These are phyloP conservation scores for Gliomastix tumulicola DNA, from an alignment of 2,329 filamentous ascomycete genomes.

Conservation along the genomic window DNA sequence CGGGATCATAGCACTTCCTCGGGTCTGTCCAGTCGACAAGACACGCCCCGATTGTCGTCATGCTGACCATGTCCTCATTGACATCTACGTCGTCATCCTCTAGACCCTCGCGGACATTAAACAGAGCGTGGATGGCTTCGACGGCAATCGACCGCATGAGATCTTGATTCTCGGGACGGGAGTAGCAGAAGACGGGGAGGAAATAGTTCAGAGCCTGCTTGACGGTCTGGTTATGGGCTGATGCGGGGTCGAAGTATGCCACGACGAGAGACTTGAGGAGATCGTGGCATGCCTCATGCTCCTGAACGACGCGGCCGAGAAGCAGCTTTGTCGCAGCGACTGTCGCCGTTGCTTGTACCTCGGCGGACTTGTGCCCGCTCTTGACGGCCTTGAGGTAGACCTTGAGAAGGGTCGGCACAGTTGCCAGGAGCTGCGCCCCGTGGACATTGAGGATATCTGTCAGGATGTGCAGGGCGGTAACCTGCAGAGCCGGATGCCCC, in stretches of 20 bases:
- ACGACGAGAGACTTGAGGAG: slow-evolving; percentile 81
- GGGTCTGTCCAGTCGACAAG: slow-evolving; percentile 95
- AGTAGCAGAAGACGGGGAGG: slow-evolving; percentile 89
- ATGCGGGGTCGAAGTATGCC: slow-evolving; percentile 84
- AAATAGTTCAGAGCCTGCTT: slow-evolving; percentile 89
- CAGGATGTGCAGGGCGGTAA: slow-evolving; percentile 84
- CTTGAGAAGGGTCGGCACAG: slow-evolving; percentile 67
- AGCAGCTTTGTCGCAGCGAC: slow-evolving; percentile 81
- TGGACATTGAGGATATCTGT: slow-evolving; percentile 90
- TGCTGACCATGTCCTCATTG: slow-evolving; percentile 70
- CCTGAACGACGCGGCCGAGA: slow-evolving; percentile 69
- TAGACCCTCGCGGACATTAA: slow-evolving; percentile 63
- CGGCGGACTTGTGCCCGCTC: slow-evolving; percentile 58
- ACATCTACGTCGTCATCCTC: slow-evolving; percentile 73
- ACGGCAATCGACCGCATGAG: slow-evolving; percentile 72
- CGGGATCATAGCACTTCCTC: slow-evolving; percentile 60
- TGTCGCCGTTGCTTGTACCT: slow-evolving; percentile 75
- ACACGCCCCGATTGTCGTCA: slow-evolving; percentile 72
- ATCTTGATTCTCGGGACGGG: slow-evolving; percentile 71
- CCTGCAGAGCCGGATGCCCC: slow-evolving; percentile 82
- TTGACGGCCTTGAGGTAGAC: slow-evolving; percentile 80
- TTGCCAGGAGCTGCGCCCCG: slow-evolving; percentile 66
- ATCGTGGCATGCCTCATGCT: slow-evolving; percentile 58
- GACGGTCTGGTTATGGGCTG: slow-evolving; percentile 70
- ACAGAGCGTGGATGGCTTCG: slow-evolving; percentile 66